These are phyloP conservation scores for Funneliformis caledonium DNA, from an alignment of 371 early-diverging fungal genomes.

Conservation along the genomic window DNA sequence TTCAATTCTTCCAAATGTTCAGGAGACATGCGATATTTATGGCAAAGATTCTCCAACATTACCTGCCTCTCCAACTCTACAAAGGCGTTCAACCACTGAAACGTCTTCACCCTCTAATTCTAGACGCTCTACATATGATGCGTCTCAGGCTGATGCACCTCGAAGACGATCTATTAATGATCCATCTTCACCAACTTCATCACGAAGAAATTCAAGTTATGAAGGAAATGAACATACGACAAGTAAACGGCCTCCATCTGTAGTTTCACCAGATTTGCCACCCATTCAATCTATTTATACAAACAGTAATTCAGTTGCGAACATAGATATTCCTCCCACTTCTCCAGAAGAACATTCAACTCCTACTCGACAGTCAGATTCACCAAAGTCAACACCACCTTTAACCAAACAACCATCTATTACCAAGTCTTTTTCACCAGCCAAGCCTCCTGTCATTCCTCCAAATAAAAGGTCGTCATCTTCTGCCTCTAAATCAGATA, in stretches of 20 bases:
- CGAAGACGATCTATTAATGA: neutral
- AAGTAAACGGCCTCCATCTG: neutral
- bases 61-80: slow-evolving; percentile 12
- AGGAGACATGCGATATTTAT: neutral
- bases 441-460: slow-evolving; percentile 11
- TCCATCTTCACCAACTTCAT: neutral
- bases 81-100: neutral
- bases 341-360: slow-evolving; percentile 28
- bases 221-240: neutral
- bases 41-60: slow-evolving; percentile 13
- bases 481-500: neutral
- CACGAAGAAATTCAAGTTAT: slow-evolving; percentile 5
- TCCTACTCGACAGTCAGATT: slow-evolving; percentile 40
- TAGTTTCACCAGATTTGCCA: slow-evolving; percentile 9
- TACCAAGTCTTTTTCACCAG: slow-evolving; percentile 42
- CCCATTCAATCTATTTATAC: slow-evolving; percentile 33
- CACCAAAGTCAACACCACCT: slow-evolving; percentile 42
- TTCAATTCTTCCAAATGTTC: neutral
- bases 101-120: slow-evolving; percentile 6
- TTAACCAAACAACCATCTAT: slow-evolving; percentile 50
- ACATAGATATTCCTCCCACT: slow-evolving; percentile 19
- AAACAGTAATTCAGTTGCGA: slow-evolving; percentile 4
- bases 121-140: slow-evolving; percentile 34
- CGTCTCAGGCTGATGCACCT: neutral
- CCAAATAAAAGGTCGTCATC: neutral